These are phyloP conservation scores for Brassica juncea DNA, from an alignment of 345 rosid species.

Conservation along the genomic window DNA sequence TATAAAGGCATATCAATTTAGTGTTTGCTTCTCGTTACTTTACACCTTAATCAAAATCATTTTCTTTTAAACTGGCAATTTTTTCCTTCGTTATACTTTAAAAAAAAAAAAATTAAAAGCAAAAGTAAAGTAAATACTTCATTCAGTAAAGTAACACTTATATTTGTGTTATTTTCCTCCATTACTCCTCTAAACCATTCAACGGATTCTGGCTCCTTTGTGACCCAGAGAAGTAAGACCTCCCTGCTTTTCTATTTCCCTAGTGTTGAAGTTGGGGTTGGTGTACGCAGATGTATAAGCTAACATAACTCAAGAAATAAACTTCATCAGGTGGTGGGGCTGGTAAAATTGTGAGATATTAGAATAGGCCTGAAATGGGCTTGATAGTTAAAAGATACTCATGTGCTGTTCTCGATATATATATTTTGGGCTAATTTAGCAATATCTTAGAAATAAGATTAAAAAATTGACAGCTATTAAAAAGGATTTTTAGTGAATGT, in stretches of 20 bases:
- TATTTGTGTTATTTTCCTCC: background rate
- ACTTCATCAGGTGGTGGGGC: background rate
- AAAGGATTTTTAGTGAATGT: background rate
- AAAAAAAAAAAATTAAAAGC: background rate
- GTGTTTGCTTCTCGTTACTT: background rate
- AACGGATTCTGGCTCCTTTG: background rate
- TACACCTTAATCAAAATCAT: background rate
- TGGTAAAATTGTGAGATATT: background rate
- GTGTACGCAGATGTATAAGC: background rate
- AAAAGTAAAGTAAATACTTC: background rate
- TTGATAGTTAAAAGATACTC: background rate
- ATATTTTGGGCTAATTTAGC: background rate
- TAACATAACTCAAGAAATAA: background rate
- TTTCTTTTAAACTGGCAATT: background rate
- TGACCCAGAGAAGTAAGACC: background rate
- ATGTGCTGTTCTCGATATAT: background rate
- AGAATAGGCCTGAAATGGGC: background rate
- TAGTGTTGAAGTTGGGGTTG: background rate
- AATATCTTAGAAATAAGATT: background rate
- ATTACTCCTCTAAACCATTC: background rate
- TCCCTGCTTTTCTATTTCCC: background rate
- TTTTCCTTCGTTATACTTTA: background rate
- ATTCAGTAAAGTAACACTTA: background rate
- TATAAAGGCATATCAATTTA: background rate
- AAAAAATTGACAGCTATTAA: background rate